Percentiles rank a stretch among this genome's conserved stretches.
Evolutionary conservation across 345 rosid genomes (phyloP).

Genomic region (Acer campestre): DNA sequence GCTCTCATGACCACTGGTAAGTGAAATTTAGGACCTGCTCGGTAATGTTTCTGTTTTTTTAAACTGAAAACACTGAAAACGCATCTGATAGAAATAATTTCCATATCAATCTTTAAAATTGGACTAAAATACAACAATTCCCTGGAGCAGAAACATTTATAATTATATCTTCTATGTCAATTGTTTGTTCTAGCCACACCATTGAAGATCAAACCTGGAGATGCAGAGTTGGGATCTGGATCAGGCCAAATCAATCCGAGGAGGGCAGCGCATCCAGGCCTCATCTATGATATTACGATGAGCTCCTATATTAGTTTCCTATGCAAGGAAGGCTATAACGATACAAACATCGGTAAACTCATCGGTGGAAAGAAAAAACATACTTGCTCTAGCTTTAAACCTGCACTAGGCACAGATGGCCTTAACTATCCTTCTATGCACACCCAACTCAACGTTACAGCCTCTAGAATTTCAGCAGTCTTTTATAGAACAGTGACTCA

Average conservation of each 20-base stretch:
- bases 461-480: slow-evolving; percentile 39
- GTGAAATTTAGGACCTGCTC: too few relatives aligned
- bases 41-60: too few relatives aligned
- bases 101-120: too few relatives aligned
- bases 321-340: slow-evolving; percentile 76
- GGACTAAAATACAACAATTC: too few relatives aligned
- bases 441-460: slow-evolving; percentile 31
- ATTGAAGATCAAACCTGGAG: slow-evolving; percentile 48
- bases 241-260: slow-evolving; percentile 83
- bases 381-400: slow-evolving; percentile 50
- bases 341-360: slow-evolving; percentile 57
- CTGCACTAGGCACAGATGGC: slow-evolving; percentile 65
- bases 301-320: slow-evolving; percentile 59
- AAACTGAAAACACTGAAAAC: too few relatives aligned
- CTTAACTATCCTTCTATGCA: slow-evolving; percentile 92
- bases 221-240: slow-evolving; percentile 61
- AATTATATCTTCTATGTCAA: neutral
- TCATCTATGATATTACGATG: slow-evolving; percentile 59
- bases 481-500: slow-evolving; percentile 67
- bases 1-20: slow-evolving; percentile 92
- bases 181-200: slow-evolving; percentile 54
- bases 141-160: too few relatives aligned
- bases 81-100: too few relatives aligned
- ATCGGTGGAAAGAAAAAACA: slow-evolving; percentile 42
- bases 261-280: slow-evolving; percentile 69